phyloP scores from a whole-genome alignment of 768 basidiomycete species.

The Tephrocybe rancida region DNA sequence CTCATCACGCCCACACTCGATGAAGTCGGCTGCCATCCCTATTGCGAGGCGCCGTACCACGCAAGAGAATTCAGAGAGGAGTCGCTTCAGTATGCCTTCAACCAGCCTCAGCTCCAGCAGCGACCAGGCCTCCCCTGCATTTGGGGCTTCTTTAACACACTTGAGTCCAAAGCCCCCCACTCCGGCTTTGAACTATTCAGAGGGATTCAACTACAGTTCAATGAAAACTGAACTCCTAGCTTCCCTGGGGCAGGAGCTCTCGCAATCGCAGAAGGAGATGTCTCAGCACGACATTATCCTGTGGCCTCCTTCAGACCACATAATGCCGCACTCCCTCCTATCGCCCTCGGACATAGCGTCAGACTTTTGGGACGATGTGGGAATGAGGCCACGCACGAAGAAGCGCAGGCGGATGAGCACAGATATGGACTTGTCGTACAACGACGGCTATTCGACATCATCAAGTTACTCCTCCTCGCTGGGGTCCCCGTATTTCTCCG shows the following conservation, averaged over 20 bases:
- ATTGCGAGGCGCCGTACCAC: not conserved
- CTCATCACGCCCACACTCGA: not conserved
- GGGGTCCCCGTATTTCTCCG: not conserved
- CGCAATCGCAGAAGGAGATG: not conserved
- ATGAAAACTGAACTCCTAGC: not conserved
- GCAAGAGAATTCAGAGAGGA: not conserved
- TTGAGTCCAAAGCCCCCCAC: no score
- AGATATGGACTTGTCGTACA: not conserved
- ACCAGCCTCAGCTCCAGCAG: not conserved
- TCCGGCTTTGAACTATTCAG: not conserved
- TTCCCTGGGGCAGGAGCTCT: not conserved
- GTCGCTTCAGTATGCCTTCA: not conserved
- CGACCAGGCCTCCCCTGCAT: not conserved
- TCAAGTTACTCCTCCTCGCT: not conserved
- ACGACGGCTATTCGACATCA: not conserved
- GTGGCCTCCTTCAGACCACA: no score
- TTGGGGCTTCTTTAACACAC: not conserved
- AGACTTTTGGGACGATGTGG: not conserved
- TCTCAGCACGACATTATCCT: not conserved
- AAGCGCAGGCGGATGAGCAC: not conserved
- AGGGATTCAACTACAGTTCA: not conserved
- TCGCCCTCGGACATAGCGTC: not conserved
- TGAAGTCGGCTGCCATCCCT: not conserved
- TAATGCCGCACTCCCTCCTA: not conserved
- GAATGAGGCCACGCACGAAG: not conserved